Percentiles rank a stretch among this genome's conserved stretches.
phyloP scores from a whole-genome alignment of 208 protist genomes.

The Acanthamoeba triangularis region DNA sequence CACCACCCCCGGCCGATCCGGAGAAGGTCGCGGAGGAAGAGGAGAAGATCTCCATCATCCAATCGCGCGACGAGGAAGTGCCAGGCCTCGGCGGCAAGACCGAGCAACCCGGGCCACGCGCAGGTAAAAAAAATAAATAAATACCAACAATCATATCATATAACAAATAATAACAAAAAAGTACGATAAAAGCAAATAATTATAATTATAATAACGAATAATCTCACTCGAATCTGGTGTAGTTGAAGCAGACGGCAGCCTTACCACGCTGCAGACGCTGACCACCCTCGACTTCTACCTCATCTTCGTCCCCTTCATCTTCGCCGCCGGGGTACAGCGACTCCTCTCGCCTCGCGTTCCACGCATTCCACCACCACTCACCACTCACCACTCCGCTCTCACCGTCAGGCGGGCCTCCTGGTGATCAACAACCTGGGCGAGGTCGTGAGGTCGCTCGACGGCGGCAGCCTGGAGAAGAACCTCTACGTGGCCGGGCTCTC shows the following conservation, averaged over 20 bases:
- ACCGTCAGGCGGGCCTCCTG: neutral
- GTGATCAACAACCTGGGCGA: conserved; percentile 70
- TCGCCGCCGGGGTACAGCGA: conserved; percentile 36
- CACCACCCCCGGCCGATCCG: neutral
- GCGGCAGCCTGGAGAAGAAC: conserved; percentile 17
- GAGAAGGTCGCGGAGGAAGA: neutral
- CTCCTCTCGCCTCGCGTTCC: neutral
- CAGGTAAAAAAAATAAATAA: neutral
- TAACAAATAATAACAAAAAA: no score
- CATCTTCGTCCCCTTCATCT: conserved; percentile 54
- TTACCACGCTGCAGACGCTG: conserved; percentile 20
- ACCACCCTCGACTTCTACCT: conserved; percentile 41
- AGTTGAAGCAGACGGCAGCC: neutral
- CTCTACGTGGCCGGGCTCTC: conserved; percentile 42
- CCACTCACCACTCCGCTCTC: neutral
- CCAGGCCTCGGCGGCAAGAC: neutral
- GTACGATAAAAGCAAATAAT: no score
- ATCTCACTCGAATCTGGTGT: neutral
- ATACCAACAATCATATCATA: neutral
- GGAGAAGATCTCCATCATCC: conserved; percentile 22
- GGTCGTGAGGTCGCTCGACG: conserved; percentile 19
- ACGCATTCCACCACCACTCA: neutral
- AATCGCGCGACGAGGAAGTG: neutral
- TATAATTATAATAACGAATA: neutral
- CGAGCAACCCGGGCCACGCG: neutral